Base-by-base conservation (phyloP, 345 rosid genomes). In the Eucalyptus cloeziana region DNA sequence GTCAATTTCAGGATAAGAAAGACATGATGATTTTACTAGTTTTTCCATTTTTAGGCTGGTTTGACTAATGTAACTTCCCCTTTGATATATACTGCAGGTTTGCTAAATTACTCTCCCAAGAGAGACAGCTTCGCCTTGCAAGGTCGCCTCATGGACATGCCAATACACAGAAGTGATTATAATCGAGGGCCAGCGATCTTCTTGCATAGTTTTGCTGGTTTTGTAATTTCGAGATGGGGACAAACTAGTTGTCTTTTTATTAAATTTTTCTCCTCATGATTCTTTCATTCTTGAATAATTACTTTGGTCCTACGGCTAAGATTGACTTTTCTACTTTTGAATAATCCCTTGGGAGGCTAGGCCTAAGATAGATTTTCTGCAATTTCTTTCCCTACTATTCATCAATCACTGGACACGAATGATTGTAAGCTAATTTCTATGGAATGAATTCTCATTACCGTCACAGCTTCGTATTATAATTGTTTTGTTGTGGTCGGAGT, bases 61-160 rank as follows among this genome's bases (percentile, higher is more conserved):
- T 81, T 40, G 31, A 81, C 86, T 40, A 43, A 40, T 40, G 25
- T 40, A 43, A n/a, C 88, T 40, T 86, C 45, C 30, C n/a, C 44
- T 54, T 33, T 22, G 45, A 24, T 44, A 87, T 49, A 50, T 47
- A 86, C 8, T 50, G 69, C 87, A 97, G 97, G 91, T 89, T 94
- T 88, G 99, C 98, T 10, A 92, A 90, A 88, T 7, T 92, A 25
- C 96, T 97, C 30, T 95, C 98, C 4, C 88, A 90, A 22, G 97
- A 97, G 93, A 95, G 92, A 91, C 89, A 81, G 88, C 90, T 91
- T 60, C 97, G 97, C 16, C 88, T 88, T 47, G 85, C 89, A 25
- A 94, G 91, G 37, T 95, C 92, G 87, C 94, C 95, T 1, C 51
- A 51, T 60, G 93, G 92, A 54, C 81, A 40, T 19, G 71, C 76